phyloP scores from a whole-genome alignment of 805 yeast species.

The Metschnikowia shivogae region DNA sequence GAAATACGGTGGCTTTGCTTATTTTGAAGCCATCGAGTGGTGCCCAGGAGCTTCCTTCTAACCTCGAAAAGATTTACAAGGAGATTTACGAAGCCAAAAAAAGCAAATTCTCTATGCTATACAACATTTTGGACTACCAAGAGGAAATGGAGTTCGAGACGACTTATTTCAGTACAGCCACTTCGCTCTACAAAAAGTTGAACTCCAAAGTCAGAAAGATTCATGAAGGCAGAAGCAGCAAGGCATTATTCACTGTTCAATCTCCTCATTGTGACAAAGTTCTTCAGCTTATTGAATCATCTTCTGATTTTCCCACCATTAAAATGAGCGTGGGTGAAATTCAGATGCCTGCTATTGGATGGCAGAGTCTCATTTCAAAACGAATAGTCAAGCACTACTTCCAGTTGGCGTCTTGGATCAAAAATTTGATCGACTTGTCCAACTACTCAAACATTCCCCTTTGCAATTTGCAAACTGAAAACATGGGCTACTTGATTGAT shows the following conservation, averaged over 20 bases:
- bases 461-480: conserved; percentile 78
- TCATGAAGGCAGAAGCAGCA: conserved; percentile 59
- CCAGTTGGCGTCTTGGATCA: conserved; percentile 68
- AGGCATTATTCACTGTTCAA: conserved; percentile 64
- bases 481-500: conserved; percentile 76
- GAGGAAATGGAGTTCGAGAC: conserved; percentile 52
- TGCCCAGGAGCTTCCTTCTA: conserved; percentile 63
- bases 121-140: conserved; percentile 50
- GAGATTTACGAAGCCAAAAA: conserved; percentile 49
- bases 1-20: conserved; percentile 44
- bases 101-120: conserved; percentile 38
- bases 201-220: conserved; percentile 51
- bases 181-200: conserved; percentile 55
- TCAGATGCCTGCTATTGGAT: conserved; percentile 68
- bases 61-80: conserved; percentile 49
- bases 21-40: conserved; percentile 63
- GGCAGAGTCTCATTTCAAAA: conserved; percentile 69
- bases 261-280: conserved; percentile 58
- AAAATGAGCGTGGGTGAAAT: conserved; percentile 56
- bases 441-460: conserved; percentile 77
- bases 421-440: conserved; percentile 60
- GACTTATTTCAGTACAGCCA: conserved; percentile 49
- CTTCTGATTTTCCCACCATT: conserved; percentile 59
- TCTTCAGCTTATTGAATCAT: conserved; percentile 40
- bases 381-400: conserved; percentile 67